A percentile compares a stretch with the other conserved stretches of the same genome.
Evolutionary conservation across 2,329 filamentous ascomycete species (phyloP).

Genomic region (Xylariaceae sp.): DNA sequence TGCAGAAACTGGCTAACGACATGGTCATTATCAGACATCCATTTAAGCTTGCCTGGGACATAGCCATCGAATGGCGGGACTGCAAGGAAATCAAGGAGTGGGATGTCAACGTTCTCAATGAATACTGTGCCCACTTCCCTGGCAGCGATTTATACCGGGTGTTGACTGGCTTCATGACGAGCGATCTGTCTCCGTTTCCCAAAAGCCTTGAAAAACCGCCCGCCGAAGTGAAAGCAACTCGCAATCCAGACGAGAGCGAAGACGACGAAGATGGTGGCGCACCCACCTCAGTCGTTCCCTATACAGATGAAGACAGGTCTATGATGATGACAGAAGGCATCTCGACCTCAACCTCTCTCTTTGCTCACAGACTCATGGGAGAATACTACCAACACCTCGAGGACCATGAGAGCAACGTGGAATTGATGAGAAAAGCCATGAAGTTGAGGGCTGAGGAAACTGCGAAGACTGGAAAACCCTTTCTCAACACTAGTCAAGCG

Average conservation of each 20-base stretch:
- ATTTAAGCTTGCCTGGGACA: slow-evolving; percentile 83
- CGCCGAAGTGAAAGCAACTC: slow-evolving; percentile 22
- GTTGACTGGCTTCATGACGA: slow-evolving; percentile 74
- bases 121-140: slow-evolving; percentile 80
- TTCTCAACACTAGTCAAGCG: slow-evolving; percentile 66
- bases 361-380: slow-evolving; percentile 77
- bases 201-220: slow-evolving; percentile 26
- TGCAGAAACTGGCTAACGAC: slow-evolving; percentile 72
- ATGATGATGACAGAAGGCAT: slow-evolving; percentile 75
- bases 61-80: slow-evolving; percentile 86
- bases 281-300: slow-evolving; percentile 48
- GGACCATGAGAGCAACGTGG: slow-evolving; percentile 76
- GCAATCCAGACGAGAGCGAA: slow-evolving; percentile 46
- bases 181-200: slow-evolving; percentile 78
- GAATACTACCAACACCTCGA: slow-evolving; percentile 81
- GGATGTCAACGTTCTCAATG: slow-evolving; percentile 69
- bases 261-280: slow-evolving; percentile 54
- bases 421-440: slow-evolving; percentile 71
- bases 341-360: slow-evolving; percentile 60
- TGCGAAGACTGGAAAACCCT: slow-evolving; percentile 60
- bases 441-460: slow-evolving; percentile 55
- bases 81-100: slow-evolving; percentile 66
- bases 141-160: slow-evolving; percentile 77
- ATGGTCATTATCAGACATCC: slow-evolving; percentile 97
- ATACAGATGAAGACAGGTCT: slow-evolving; percentile 72